Conservation (phyloP, 164 flowering plant species). For the Annona cherimola region DNA sequence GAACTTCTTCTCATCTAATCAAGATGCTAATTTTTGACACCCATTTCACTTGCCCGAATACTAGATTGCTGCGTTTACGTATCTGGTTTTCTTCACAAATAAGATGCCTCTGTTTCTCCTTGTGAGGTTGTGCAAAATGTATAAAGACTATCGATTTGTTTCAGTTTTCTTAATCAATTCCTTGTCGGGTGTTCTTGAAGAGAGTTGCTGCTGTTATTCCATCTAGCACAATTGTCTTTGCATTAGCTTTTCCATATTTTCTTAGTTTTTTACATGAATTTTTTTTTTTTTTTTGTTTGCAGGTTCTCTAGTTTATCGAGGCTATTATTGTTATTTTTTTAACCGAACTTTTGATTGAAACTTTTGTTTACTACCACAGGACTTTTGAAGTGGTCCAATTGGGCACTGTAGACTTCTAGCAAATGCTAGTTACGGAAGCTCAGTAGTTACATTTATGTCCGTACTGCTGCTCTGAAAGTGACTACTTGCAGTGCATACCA, state of each 20-base stretch:
- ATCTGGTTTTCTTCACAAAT: neutral
- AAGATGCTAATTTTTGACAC: neutral
- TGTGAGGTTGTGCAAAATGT: neutral
- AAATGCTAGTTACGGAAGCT: conserved; percentile 3
- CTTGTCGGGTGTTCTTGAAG: neutral
- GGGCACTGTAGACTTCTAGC: neutral
- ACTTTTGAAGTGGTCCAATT: conserved; percentile 5
- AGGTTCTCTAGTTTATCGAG: neutral
- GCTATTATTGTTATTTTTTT: neutral
- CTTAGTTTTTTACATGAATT: neutral
- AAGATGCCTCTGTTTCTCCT: neutral
- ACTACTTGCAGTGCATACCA: neutral
- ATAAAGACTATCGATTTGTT: neutral
- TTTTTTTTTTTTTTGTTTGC: neutral
- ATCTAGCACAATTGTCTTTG: neutral
- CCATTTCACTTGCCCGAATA: neutral
- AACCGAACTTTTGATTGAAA: neutral
- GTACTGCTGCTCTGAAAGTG: neutral
- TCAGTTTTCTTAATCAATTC: neutral
- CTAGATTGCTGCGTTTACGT: neutral
- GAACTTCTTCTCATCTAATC: neutral
- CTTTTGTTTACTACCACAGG: conserved; percentile 6
- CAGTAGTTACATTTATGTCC: neutral
- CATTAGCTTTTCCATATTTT: neutral
- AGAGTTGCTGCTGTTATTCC: neutral